Base-by-base conservation (phyloP, 805 yeast genomes). In the Kluyveromyces lactis region DNA sequence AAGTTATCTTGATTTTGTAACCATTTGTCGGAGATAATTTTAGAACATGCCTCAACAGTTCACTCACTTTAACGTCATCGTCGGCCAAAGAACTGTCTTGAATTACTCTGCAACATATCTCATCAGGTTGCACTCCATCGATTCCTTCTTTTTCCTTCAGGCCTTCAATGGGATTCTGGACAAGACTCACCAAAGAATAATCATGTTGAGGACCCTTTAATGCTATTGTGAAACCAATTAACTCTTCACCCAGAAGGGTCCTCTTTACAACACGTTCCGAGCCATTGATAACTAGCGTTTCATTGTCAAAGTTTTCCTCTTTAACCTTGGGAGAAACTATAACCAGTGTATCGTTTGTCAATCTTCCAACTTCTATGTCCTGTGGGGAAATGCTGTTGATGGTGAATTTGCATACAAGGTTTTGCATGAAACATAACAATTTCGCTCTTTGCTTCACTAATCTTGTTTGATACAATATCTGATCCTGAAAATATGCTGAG, bases 401-500 rank as follows among this genome's bases (percentile, higher is more conserved):
- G 21, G 55, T 63, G 42, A 86, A 71, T 26, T 71, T 72, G 9
- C 94, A 89, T 3, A 63, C 57, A 2, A 72, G 60, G 4, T 80
- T 69, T 2, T 83, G 68, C 5, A 95, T 83, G 52, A 77, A 86
- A 2, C 89, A 81, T 4, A 82, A 72, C 36, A 89, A 62, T 1
- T 66, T 60, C 46, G 80, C 87, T 33, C 69, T 66, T 15, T 70
- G 36, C 0, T 77, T 66, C 1, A 87, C 82, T 36, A 89, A 81
- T 42, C 97, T 67, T 1, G 94, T 78, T 55, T 90, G 97, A 40
- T 79, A 75, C 26, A 90, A 63, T 49, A 89, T 69, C 46, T 75
- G 74, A 33, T 77, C 75, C 54, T 90, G 97, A 18, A 90, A 71
- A 31, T 70, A 73, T 21, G 72, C 77, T 2, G 95, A 90, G 58